Conservation (phyloP, 2,329 filamentous ascomycete species). For the Magnaporthiopsis incrustans region DNA sequence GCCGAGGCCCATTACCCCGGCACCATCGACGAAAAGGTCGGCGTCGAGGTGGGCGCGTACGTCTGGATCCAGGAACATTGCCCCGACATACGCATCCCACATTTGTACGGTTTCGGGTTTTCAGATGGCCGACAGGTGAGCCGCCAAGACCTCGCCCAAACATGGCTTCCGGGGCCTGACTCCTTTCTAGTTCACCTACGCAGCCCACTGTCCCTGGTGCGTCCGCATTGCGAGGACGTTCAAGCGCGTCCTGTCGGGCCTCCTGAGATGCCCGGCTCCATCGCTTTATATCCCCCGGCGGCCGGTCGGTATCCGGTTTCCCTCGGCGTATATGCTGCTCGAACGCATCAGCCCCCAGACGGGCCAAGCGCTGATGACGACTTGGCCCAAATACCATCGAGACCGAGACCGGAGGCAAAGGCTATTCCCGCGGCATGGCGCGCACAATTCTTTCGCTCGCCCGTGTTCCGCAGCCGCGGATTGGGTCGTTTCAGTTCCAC, state of each 20-base stretch:
- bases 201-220: neutral
- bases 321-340: conserved; percentile 18
- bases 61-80: conserved; percentile 29
- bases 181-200: neutral
- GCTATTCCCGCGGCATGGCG: conserved; percentile 21
- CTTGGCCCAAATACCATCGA: no score
- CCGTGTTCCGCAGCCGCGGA: conserved; percentile 19
- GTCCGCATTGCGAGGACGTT: neutral
- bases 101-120: conserved; percentile 15
- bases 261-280: neutral
- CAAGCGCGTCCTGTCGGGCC: neutral
- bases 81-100: conserved; percentile 27
- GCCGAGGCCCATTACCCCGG: conserved; percentile 26
- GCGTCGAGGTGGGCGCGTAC: conserved; percentile 29
- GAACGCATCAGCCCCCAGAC: conserved; percentile 16
- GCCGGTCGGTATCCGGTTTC: neutral
- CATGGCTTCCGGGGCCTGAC: neutral
- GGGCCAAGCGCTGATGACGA: conserved; percentile 15
- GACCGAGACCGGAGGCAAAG: conserved; percentile 15
- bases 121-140: conserved; percentile 9
- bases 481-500: conserved; percentile 20
- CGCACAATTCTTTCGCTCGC: conserved; percentile 22
- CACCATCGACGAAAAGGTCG: conserved; percentile 30
- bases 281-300: neutral
- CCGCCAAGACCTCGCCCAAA: no score